Base-by-base conservation (phyloP, 2,329 filamentous ascomycete genomes). In the Talaromyces funiculosus region DNA sequence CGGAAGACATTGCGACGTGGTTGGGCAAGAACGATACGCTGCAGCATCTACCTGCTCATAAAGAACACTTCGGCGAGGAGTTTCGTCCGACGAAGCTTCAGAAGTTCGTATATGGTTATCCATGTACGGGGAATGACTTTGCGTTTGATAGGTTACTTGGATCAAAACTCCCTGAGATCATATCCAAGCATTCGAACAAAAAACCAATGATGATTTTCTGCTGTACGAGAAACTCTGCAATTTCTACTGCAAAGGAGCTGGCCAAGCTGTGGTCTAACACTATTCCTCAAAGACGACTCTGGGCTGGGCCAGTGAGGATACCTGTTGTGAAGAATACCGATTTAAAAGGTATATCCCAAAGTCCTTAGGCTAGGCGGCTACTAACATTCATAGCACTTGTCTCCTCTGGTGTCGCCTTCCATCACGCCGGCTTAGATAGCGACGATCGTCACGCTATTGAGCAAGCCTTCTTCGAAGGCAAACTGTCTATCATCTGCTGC, bases 131-230 rank as follows among this genome's bases (percentile, higher is more conserved):
- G 16, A 94, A 93, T 71, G 88, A 93, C 62, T 94, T 89, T 71
- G 82, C 81, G 0, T 92, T 95, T 65, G 90, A 94, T 63, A 88
- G 85, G 62, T 70, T 82, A 10, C 83, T 92, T 9, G 86, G 87
- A 64, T 76, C 77, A 35, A 86, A 83, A 65, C 78, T 96, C 4
- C 83, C 84, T 0, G 80, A 84, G 4, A 71, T 93, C 4, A 85
- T 95, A 40, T 72, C 78, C 4, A 86, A 83, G 57, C 87, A 91
- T 71, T 86, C 85, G 0, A 80, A 84, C 47, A 80, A 79, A 42
- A 94, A 94, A 68, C 90, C 90, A 0, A 87, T 90, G 18, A 88
- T 96, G 80, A 78, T 96, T 0, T 95, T 96, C 69, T 94, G 91
- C 68, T 87, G 87, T 63, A 94, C 90, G 0, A 80, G 90, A 37